A percentile compares a stretch with the other conserved stretches of the same genome.
These are phyloP conservation scores for Prunus yedoensis DNA, from an alignment of 331 rosid genomes.

Conservation along the genomic window DNA sequence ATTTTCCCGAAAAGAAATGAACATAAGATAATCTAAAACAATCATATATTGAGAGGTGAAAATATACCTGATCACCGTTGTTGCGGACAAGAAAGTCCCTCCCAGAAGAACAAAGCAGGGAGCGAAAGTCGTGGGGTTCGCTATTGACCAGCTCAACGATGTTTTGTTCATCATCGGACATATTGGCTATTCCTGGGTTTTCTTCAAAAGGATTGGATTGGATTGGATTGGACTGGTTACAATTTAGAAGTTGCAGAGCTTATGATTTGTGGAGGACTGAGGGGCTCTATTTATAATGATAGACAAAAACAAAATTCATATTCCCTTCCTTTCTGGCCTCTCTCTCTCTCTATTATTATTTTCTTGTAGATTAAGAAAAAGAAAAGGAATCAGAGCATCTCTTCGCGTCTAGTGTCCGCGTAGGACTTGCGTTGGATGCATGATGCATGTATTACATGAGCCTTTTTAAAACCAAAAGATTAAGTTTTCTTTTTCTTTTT, in stretches of 20 bases:
- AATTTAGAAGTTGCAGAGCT: not conserved
- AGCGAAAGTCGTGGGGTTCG: conserved; percentile 33
- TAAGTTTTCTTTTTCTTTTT: no score
- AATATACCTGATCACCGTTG: conserved; percentile 53
- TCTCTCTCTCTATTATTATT: no score
- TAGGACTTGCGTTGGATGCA: no score
- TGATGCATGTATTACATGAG: no score
- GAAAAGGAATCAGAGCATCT: no score
- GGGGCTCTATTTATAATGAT: no score
- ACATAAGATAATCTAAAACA: not conserved
- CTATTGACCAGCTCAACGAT: not conserved
- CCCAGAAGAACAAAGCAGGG: conserved; percentile 45
- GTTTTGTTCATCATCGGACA: not conserved
- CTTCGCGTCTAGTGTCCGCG: no score
- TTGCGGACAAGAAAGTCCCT: conserved; percentile 47
- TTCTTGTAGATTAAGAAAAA: no score
- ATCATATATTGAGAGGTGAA: not conserved
- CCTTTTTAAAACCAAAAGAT: no score
- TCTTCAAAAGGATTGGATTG: not conserved
- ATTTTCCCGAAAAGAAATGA: not conserved
- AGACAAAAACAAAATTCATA: no score
- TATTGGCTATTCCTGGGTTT: not conserved
- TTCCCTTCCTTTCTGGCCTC: no score
- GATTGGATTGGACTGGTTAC: no score
- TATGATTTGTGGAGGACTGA: not conserved